Evolutionary conservation across 1,284 basidiomycete species (phyloP).

Genomic region (Trichosporon coremiiforme): DNA sequence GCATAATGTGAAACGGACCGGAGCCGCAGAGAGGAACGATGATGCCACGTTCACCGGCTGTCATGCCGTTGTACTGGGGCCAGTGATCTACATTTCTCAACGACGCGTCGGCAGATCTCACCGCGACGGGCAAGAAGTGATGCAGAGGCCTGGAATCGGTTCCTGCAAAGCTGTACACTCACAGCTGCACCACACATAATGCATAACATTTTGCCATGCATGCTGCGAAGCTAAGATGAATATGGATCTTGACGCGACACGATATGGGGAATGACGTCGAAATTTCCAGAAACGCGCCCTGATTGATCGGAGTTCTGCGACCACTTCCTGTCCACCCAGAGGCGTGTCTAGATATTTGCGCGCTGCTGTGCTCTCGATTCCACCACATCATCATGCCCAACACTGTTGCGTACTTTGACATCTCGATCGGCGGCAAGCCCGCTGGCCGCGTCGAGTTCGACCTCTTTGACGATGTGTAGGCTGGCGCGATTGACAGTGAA

Average conservation of each 20-base stretch:
- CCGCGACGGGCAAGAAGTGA: not conserved
- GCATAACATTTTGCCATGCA: not conserved
- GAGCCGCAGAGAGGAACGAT: not conserved
- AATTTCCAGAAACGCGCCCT: constrained; percentile 16
- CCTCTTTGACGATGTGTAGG: constrained; percentile 67
- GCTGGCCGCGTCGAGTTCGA: constrained; percentile 77
- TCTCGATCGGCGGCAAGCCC: constrained; percentile 64
- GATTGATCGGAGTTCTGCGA: constrained; percentile 1
- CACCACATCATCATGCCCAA: constrained; percentile 41
- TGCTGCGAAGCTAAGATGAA: not conserved
- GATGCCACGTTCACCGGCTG: not conserved
- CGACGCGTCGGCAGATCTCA: not conserved
- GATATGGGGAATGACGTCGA: constrained; percentile 16
- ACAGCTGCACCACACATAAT: not conserved
- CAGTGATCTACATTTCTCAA: not conserved
- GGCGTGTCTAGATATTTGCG: not conserved
- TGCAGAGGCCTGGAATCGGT: not conserved
- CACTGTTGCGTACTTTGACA: constrained; percentile 70
- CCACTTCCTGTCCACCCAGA: not conserved
- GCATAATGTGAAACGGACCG: constrained; percentile 1
- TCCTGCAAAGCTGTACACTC: not conserved
- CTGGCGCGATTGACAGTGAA: not conserved
- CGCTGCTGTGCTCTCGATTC: not conserved
- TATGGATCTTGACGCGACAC: not conserved
- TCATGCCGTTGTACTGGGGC: not conserved